A percentile compares a stretch with the other conserved stretches of the same genome.
Conservation (phyloP, 305 asterid genomes). For the Solanum chacoense region DNA sequence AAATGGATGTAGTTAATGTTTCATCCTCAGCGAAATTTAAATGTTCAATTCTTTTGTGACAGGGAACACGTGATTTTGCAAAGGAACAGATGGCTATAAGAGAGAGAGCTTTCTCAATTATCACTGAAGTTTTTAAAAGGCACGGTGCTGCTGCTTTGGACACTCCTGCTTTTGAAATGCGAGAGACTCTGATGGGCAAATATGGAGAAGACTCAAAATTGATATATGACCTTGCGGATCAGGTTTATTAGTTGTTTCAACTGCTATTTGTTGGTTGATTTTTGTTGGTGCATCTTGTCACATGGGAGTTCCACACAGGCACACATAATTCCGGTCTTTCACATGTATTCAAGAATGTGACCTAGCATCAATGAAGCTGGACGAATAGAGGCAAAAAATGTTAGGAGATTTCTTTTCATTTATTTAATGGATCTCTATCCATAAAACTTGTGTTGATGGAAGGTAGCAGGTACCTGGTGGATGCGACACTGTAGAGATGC, state of each 20-base stretch:
- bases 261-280: background rate
- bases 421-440: background rate
- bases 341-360: background rate
- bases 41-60: background rate
- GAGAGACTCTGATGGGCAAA: slow-evolving; percentile 93
- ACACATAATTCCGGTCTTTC: background rate
- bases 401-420: background rate
- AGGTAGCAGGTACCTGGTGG: background rate
- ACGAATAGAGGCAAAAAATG: background rate
- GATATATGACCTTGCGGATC: slow-evolving; percentile 93
- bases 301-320: background rate
- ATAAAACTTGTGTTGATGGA: background rate
- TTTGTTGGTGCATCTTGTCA: background rate
- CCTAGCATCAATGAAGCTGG: background rate
- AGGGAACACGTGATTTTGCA: slow-evolving; percentile 95
- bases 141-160: slow-evolving; percentile 85
- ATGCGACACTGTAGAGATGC: background rate
- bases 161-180: slow-evolving; percentile 86
- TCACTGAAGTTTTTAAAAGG: slow-evolving; percentile 65
- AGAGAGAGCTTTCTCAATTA: slow-evolving; percentile 39
- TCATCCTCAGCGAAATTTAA: slow-evolving; percentile 4
- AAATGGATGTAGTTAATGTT: background rate
- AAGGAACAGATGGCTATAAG: slow-evolving; percentile 86
- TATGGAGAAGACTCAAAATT: slow-evolving; percentile 95
- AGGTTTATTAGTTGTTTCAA: slow-evolving; percentile 33